Evolutionary conservation across 2,329 filamentous ascomycete genomes (phyloP).

Genomic region (Myriangium duriaei): DNA sequence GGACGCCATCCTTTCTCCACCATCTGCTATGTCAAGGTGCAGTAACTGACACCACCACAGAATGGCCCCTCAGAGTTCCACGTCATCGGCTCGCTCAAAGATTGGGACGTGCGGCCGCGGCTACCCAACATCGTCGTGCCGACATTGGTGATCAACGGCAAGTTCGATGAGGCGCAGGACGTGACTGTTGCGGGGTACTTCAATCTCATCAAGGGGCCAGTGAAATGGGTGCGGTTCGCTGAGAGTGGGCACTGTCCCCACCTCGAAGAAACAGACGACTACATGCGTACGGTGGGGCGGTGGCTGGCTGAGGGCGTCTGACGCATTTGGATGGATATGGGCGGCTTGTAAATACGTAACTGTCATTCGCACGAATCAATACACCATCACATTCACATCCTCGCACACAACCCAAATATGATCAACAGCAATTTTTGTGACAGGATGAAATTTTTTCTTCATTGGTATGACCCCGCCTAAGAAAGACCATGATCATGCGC

Average conservation of each 20-base stretch:
- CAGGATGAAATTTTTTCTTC: not conserved
- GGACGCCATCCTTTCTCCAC: too few relatives aligned
- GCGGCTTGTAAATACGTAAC: too few relatives aligned
- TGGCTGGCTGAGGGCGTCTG: conserved; percentile 17
- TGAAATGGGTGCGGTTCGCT: conserved; percentile 29
- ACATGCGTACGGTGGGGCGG: conserved; percentile 22
- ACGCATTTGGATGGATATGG: not conserved
- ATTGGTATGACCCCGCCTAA: not conserved
- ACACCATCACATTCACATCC: too few relatives aligned
- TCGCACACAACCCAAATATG: too few relatives aligned
- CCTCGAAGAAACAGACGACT: conserved; percentile 28
- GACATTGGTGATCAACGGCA: conserved; percentile 32
- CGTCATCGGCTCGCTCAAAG: conserved; percentile 29
- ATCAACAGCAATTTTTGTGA: too few relatives aligned
- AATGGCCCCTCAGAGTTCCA: conserved; percentile 28
- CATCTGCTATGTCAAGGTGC: too few relatives aligned
- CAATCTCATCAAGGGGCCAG: conserved; percentile 23
- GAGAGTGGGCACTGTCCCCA: conserved; percentile 24
- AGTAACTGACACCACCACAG: conserved; percentile 19
- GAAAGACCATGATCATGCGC: not conserved
- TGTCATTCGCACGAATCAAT: too few relatives aligned
- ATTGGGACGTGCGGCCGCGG: conserved; percentile 25
- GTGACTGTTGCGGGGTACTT: conserved; percentile 26
- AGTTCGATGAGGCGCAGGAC: conserved; percentile 29
- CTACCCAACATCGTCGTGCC: conserved; percentile 27